Conservation (phyloP, 2,329 filamentous ascomycete species). For the Emmonsiellopsis sp. region DNA sequence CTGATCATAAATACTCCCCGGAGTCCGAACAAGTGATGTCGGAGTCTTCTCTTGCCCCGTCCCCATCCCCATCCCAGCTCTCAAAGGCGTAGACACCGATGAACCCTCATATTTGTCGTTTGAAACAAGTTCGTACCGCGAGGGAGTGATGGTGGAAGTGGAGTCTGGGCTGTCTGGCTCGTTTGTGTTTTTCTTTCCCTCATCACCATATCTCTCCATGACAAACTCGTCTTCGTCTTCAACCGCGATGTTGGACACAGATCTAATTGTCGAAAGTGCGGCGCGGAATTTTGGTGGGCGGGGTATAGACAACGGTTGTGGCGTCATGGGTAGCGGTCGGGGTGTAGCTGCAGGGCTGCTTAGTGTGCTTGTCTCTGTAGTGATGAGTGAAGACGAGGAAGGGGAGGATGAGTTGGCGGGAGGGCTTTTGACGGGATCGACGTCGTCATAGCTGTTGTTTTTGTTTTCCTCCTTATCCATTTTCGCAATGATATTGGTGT, state of each 20-base stretch:
- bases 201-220: not conserved
- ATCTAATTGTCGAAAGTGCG: not conserved
- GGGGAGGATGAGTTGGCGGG: not conserved
- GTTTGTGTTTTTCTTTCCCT: not conserved
- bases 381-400: no score
- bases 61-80: constrained; percentile 12
- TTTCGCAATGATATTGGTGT: not conserved
- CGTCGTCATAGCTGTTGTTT: not conserved
- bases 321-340: not conserved
- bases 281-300: not conserved
- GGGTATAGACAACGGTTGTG: not conserved
- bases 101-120: not conserved
- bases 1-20: constrained; percentile 6
- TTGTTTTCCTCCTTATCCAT: not conserved
- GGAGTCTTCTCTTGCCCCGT: not conserved
- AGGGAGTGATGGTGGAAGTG: not conserved
- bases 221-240: not conserved
- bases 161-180: not conserved
- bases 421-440: not conserved
- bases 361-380: no score
- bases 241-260: not conserved
- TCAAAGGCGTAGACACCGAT: not conserved
- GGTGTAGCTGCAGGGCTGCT: not conserved
- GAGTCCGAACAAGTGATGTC: not conserved
- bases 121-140: not conserved